Evolutionary conservation across 208 protist genomes (phyloP).

Genomic region (Leishmania guyanensis): DNA sequence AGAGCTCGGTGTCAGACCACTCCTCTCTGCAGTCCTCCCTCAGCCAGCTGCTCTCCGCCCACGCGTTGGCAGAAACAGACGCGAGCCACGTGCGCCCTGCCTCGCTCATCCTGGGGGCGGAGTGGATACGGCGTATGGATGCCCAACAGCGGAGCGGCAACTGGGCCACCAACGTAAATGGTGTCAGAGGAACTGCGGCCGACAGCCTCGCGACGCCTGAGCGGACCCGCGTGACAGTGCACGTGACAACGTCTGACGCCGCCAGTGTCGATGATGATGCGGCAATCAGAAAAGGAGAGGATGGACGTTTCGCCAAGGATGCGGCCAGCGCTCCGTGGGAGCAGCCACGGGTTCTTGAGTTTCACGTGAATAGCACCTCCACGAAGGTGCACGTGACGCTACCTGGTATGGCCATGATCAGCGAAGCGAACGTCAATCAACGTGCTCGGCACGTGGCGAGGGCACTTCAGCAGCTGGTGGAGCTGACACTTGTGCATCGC

Average conservation of each 20-base stretch:
- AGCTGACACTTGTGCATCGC: constrained; percentile 16
- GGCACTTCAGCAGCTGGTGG: constrained; percentile 26
- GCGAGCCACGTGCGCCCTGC: neutral
- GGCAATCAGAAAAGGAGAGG: neutral
- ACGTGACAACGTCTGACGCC: neutral
- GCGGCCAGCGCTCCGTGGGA: constrained; percentile 14
- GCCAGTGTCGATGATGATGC: neutral
- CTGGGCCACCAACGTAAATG: neutral
- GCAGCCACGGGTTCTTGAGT: constrained; percentile 6
- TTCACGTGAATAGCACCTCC: neutral
- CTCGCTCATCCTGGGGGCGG: constrained; percentile 18
- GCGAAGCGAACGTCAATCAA: constrained; percentile 2
- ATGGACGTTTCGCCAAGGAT: neutral
- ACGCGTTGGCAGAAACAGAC: neutral
- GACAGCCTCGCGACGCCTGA: neutral
- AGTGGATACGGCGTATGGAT: constrained; percentile 22
- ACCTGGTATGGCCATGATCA: constrained; percentile 13
- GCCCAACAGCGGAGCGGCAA: neutral
- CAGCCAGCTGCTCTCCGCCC: constrained; percentile 20
- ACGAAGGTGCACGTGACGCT: constrained; percentile 15
- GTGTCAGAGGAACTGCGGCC: neutral
- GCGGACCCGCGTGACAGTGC: constrained; percentile 16
- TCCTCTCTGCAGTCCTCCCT: constrained; percentile 11
- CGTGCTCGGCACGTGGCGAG: constrained; percentile 9
- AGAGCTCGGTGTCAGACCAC: neutral